Evolutionary conservation across 306 rosid species (phyloP).

Genomic region (Sesbania bispinosa): DNA sequence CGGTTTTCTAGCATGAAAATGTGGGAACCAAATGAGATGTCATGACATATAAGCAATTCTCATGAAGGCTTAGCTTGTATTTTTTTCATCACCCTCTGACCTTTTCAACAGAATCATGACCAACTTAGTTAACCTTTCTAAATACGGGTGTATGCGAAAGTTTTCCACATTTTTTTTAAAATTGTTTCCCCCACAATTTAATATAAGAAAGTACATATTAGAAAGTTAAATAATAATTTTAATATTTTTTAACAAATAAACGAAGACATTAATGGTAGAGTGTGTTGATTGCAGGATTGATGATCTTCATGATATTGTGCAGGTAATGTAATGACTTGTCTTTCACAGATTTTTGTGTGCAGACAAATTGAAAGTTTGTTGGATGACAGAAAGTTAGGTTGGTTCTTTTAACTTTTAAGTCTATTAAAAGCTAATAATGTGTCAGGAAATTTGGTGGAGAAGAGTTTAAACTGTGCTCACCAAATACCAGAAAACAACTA

Average conservation of each 20-base stretch:
- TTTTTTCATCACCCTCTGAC: slow-evolving; percentile 29
- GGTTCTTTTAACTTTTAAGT: too few relatives aligned
- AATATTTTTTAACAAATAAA: not conserved
- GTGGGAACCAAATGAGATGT: slow-evolving; percentile 38
- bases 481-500: too few relatives aligned
- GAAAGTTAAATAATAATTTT: too few relatives aligned
- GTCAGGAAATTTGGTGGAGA: too few relatives aligned
- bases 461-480: too few relatives aligned
- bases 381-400: too few relatives aligned
- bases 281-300: not conserved
- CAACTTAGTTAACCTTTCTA: slow-evolving; percentile 13
- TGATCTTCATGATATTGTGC: not conserved
- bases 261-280: too few relatives aligned
- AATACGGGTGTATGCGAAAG: not conserved
- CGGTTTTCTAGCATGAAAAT: slow-evolving; percentile 47
- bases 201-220: too few relatives aligned
- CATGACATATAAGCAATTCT: not conserved
- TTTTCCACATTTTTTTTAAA: not conserved
- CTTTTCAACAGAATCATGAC: slow-evolving; percentile 18
- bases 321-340: not conserved
- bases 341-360: not conserved
- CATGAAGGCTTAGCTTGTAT: not conserved
- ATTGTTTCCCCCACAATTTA: too few relatives aligned
- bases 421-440: too few relatives aligned
- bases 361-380: too few relatives aligned